Evolutionary conservation across 106 monocot species (phyloP), one percentile per base, ranked within the genome.

Genomic region (Posidonia australis): DNA sequence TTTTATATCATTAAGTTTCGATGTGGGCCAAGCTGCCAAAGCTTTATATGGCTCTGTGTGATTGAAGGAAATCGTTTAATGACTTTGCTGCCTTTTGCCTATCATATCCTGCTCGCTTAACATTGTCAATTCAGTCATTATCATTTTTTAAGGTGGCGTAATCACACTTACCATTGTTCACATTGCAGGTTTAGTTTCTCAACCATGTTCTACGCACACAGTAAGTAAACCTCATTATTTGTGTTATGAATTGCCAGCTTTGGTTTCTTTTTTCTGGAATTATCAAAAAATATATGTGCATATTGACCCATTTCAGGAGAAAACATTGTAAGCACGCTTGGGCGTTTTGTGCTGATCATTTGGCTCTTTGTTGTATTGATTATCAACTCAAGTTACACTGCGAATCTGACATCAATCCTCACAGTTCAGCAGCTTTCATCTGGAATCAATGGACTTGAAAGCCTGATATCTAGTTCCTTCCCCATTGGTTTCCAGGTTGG

Each of bases 151-250:
- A n/a, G n/a, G n/a, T n/a, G n/a, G n/a, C n/a, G n/a, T n/a, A n/a
- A n/a, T n/a, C n/a, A n/a, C n/a, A n/a, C n/a, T n/a, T 2, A 21
- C 19, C 20, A 18, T 62, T 47, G 13, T 62, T 41, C 44, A 43
- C 67, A 11, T 76, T 83, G 72, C 93, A 92, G 92, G 93, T 94
- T 94, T 70, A 89, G 93, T 63, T 89, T 89, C 77, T 94, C 93
- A 42, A 94, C 93, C 44, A 94, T 94, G 93, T 89, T 94, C 56
- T 94, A 84, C 58, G 83, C 89, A n/a, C 93, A 94, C 68, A 79
- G 93, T 94, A 84, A 75, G 86, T 79, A 21, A 0, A 54, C 17
- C 25, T 49, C 5, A 4, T 45, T 45, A 20, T 10, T n/a, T 13
- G 25, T 5, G 12, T 20, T 45, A 36, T 36, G 36, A 7, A 36